Conservation (phyloP, 2,329 filamentous ascomycete species). For the Trichophyton simii region DNA sequence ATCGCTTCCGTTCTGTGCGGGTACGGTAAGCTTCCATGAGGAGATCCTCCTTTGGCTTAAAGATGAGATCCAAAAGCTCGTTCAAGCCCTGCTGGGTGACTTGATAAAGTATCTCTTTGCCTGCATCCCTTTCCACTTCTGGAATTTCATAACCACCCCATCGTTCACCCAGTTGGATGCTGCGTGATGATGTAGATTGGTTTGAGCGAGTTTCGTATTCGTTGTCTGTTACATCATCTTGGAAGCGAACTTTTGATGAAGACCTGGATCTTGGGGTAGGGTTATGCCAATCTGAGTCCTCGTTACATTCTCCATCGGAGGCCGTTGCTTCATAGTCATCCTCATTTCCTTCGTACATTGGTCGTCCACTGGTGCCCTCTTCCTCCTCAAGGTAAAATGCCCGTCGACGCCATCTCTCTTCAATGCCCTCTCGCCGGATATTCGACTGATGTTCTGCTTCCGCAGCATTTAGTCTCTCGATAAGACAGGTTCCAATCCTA, state of each 20-base stretch:
- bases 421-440: slow-evolving; percentile 35
- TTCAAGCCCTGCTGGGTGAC: slow-evolving; percentile 88
- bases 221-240: slow-evolving; percentile 51
- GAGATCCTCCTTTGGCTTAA: slow-evolving; percentile 66
- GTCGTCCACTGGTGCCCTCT: slow-evolving; percentile 56
- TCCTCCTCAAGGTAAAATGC: slow-evolving; percentile 79
- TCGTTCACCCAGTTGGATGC: slow-evolving; percentile 52
- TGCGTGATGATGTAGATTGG: slow-evolving; percentile 58
- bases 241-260: slow-evolving; percentile 67
- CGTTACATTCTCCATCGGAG: slow-evolving; percentile 18
- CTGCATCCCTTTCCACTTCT: slow-evolving; percentile 67
- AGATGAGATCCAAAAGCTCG: slow-evolving; percentile 76
- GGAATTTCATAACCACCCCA: slow-evolving; percentile 71
- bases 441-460: slow-evolving; percentile 28
- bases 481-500: slow-evolving; percentile 27
- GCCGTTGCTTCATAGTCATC: slow-evolving; percentile 47
- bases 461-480: slow-evolving; percentile 23
- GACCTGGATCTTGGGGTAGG: slow-evolving; percentile 52
- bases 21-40: slow-evolving; percentile 56
- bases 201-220: slow-evolving; percentile 61
- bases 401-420: slow-evolving; percentile 63
- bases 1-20: slow-evolving; percentile 47
- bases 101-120: slow-evolving; percentile 81
- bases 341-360: slow-evolving; percentile 43
- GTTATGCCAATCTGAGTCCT: slow-evolving; percentile 21